phyloP scores from a whole-genome alignment of 2,329 filamentous ascomycete genomes.

The Myriosclerotinia scirpicola region DNA sequence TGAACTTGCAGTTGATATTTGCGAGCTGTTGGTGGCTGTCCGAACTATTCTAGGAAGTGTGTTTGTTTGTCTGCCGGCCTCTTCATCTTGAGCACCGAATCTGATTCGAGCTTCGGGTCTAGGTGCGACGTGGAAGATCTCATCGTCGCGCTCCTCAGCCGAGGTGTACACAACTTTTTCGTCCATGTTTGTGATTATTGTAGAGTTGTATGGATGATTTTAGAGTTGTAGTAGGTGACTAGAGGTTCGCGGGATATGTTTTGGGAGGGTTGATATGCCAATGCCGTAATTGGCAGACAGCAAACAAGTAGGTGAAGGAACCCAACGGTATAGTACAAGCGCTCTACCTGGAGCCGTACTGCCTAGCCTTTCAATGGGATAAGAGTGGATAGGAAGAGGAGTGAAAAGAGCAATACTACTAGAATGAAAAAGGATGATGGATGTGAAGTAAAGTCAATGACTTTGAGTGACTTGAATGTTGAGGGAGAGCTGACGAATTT shows the following conservation, averaged over 20 bases:
- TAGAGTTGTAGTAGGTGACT: background rate
- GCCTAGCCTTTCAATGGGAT: background rate
- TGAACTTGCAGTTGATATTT: slow-evolving; percentile 26
- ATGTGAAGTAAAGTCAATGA: background rate
- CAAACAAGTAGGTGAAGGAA: background rate
- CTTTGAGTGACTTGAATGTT: background rate
- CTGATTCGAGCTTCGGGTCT: slow-evolving; percentile 26
- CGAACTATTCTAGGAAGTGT: slow-evolving; percentile 23
- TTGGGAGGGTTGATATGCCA: background rate
- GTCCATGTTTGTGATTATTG: slow-evolving; percentile 15
- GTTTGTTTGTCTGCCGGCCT: slow-evolving; percentile 10
- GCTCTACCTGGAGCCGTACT: background rate
- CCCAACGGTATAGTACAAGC: background rate
- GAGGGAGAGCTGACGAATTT: background rate
- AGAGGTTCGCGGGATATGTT: background rate
- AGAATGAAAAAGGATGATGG: background rate
- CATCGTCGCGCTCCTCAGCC: slow-evolving; percentile 20
- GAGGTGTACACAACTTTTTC: slow-evolving; percentile 19
- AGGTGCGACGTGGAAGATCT: slow-evolving; percentile 25
- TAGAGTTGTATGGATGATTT: background rate
- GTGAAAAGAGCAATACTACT: background rate
- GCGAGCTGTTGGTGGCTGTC: slow-evolving; percentile 29
- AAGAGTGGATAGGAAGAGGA: background rate
- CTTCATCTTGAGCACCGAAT: slow-evolving; percentile 26
- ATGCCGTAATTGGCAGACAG: background rate